These are phyloP conservation scores for Botrytis cinerea DNA, from an alignment of 2,329 filamentous ascomycete species.

Conservation along the genomic window DNA sequence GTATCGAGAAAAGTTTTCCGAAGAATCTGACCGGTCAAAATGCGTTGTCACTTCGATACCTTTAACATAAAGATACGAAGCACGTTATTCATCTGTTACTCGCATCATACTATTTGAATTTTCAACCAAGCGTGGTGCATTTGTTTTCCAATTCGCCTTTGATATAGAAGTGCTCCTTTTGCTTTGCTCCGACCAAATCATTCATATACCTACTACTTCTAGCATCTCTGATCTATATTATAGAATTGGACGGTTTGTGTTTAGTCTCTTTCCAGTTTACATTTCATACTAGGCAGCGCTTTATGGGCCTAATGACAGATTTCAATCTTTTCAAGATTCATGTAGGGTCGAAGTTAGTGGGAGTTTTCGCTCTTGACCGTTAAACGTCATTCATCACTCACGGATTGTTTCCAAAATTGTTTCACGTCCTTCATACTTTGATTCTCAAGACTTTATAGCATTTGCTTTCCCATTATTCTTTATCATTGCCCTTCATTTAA, in stretches of 20 bases:
- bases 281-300: neutral
- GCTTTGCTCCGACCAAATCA: neutral
- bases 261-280: neutral
- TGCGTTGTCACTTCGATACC: neutral
- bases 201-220: neutral
- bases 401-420: neutral
- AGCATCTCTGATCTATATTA: neutral
- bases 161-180: neutral
- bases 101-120: neutral
- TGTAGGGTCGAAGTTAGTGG: neutral
- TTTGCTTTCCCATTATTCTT: neutral
- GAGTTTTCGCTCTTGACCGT: neutral
- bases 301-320: neutral
- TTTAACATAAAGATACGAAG: neutral
- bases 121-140: neutral
- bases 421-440: neutral
- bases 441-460: neutral
- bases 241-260: neutral
- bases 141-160: neutral
- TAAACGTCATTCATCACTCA: neutral
- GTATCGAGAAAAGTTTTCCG: neutral
- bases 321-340: neutral
- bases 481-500: neutral
- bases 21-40: neutral
- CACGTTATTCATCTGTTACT: neutral